These are phyloP conservation scores for Crithidia expoeki DNA, from an alignment of 208 protist species.

Conservation along the genomic window DNA sequence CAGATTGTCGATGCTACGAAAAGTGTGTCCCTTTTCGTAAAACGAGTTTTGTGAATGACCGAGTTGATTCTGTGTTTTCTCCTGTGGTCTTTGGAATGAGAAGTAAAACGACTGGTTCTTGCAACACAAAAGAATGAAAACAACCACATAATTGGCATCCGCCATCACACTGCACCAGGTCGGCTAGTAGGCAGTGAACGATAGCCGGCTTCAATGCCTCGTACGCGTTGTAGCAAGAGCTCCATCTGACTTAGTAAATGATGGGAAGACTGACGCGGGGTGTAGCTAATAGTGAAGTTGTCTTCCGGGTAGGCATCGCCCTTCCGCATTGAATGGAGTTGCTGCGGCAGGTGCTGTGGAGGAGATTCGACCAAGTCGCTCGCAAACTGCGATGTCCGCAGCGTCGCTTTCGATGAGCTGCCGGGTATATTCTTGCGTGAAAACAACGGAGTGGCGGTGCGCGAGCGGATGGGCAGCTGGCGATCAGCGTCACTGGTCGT, in stretches of 20 bases:
- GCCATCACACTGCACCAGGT: neutral
- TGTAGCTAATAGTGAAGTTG: neutral
- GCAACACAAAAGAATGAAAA: neutral
- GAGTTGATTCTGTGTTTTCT: no score
- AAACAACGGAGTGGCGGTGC: slow-evolving; percentile 28
- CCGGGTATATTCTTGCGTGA: neutral
- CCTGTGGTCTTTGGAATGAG: no score
- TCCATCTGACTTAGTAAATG: slow-evolving; percentile 34
- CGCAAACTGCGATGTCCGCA: neutral
- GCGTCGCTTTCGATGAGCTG: neutral
- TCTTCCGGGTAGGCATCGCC: neutral
- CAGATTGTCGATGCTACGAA: no score
- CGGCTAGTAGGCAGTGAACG: neutral
- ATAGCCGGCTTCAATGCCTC: slow-evolving; percentile 19
- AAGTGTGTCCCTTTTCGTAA: no score
- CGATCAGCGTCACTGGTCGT: neutral
- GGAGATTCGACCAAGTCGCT: slow-evolving; percentile 15
- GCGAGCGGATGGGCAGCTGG: slow-evolving; percentile 8
- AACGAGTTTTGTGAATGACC: no score
- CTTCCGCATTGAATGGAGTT: neutral
- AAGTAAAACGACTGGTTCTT: neutral
- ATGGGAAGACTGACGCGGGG: neutral
- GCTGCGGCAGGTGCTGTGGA: neutral
- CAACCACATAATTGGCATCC: neutral
- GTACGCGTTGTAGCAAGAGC: slow-evolving; percentile 23